Evolutionary conservation across 2,329 filamentous ascomycete species (phyloP), one percentile per base, ranked within the genome.

Genomic region (Colletotrichum liaoningense): DNA sequence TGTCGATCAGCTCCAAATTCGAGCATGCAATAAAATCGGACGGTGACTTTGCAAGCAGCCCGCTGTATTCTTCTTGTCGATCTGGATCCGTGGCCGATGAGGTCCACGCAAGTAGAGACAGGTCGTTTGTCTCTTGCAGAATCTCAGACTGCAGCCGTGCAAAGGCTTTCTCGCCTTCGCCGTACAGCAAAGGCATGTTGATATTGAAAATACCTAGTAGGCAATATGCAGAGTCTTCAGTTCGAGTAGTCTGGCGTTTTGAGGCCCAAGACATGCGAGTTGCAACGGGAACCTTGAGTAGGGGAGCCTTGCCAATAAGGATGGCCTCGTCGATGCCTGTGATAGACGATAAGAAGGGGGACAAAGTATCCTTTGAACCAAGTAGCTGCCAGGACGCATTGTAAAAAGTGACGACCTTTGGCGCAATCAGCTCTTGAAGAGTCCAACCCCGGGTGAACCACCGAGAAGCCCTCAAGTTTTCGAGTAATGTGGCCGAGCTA

Each of bases 231-330:
- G 72, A 60, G 65, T 80, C 78, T 56, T 79, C 75, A 42, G 55
- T 1, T 2, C 75, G 65, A 3, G 73, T 79, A 2, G 76, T 79
- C 57, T 74, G 28, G 9, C 79, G 71, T 5, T 59, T 68, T 0
- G 78, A 73, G 46, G 76, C 77, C 79, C 78, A 81, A 7, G 75
- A 78, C 79, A 80, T 81, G 63, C 76, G 76, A 8, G 69, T 55
- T 4, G 78, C 76, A 12, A 78, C 67, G 64, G 76, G 75, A 30
- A 66, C n/a, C 4, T 59, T n/a, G 14, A 14, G 12, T 6, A 30
- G 22, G 0, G 52, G 30, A 3, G 56, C 49, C 46, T 56, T 65
- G 9, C 28, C 54, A 12, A 14, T 11, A 1, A 64, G 35, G 3
- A 64, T 16, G 4, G 5, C 28, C 14, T 26, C 38, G 6, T 69